Percentiles rank a stretch among this genome's conserved stretches.
These are phyloP conservation scores for Senna tora DNA, from an alignment of 306 rosid genomes.

Conservation along the genomic window DNA sequence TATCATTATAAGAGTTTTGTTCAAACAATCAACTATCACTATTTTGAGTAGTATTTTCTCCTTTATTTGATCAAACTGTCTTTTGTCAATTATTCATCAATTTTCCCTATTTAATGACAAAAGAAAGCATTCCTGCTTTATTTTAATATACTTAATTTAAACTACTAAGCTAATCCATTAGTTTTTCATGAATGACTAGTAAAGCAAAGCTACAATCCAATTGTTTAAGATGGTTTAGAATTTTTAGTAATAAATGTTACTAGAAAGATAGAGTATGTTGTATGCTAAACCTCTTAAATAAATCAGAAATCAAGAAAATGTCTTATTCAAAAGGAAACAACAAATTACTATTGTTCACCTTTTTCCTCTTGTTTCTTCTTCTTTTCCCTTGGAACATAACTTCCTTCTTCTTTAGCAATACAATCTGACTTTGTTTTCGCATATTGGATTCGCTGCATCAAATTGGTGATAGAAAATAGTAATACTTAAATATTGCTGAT, in stretches of 20 bases:
- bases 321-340: neutral
- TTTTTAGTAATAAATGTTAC: slow-evolving; percentile 7
- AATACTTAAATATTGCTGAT: slow-evolving; percentile 9
- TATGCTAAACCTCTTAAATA: slow-evolving; percentile 16
- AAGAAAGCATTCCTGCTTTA: neutral
- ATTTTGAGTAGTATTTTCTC: neutral
- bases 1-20: neutral
- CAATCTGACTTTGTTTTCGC: slow-evolving; percentile 97
- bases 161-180: neutral
- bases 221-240: slow-evolving; percentile 14
- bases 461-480: slow-evolving; percentile 30
- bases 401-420: slow-evolving; percentile 94
- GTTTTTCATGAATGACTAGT: neutral
- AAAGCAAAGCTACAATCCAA: slow-evolving; percentile 9
- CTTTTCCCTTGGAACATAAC: slow-evolving; percentile 93
- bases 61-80: neutral
- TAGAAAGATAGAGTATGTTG: neutral
- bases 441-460: slow-evolving; percentile 86
- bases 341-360: slow-evolving; percentile 56
- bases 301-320: slow-evolving; percentile 13
- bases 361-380: slow-evolving; percentile 97
- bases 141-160: neutral
- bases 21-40: neutral
- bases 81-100: neutral
- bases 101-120: neutral